Evolutionary conservation across 257 asterid species (phyloP).

Genomic region (Dorcoceras hygrometricum): DNA sequence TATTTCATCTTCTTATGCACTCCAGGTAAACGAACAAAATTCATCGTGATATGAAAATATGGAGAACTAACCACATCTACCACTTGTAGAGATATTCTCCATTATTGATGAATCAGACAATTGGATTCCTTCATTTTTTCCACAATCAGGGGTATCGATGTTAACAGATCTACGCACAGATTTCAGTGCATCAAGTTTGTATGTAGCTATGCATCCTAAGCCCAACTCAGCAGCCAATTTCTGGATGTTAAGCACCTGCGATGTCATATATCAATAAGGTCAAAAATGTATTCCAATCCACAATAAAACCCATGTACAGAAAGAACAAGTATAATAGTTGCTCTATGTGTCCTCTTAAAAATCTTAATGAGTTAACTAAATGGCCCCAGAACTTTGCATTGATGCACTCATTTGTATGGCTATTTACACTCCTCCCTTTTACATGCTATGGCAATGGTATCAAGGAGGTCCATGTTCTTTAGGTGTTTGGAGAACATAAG

Average conservation of each 20-base stretch:
- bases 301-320: not conserved
- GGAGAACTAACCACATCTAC: slow-evolving; percentile 35
- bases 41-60: no score
- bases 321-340: not conserved
- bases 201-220: slow-evolving; percentile 69
- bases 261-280: slow-evolving; percentile 9
- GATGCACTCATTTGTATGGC: no score
- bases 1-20: no score
- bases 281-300: slow-evolving; percentile 4
- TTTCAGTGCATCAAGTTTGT: slow-evolving; percentile 84
- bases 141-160: slow-evolving; percentile 32
- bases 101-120: slow-evolving; percentile 24
- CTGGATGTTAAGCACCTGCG: slow-evolving; percentile 82
- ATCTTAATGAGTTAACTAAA: no score
- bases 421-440: no score
- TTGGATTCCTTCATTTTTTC: slow-evolving; percentile 30
- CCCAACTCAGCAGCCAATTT: slow-evolving; percentile 85
- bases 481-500: not conserved
- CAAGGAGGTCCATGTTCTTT: not conserved
- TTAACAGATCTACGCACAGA: slow-evolving; percentile 51
- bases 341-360: no score
- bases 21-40: not conserved
- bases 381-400: no score
- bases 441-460: not conserved
- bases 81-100: slow-evolving; percentile 29